phyloP scores from a whole-genome alignment of 1,284 basidiomycete genomes.

The Cryptococcus sp. region DNA sequence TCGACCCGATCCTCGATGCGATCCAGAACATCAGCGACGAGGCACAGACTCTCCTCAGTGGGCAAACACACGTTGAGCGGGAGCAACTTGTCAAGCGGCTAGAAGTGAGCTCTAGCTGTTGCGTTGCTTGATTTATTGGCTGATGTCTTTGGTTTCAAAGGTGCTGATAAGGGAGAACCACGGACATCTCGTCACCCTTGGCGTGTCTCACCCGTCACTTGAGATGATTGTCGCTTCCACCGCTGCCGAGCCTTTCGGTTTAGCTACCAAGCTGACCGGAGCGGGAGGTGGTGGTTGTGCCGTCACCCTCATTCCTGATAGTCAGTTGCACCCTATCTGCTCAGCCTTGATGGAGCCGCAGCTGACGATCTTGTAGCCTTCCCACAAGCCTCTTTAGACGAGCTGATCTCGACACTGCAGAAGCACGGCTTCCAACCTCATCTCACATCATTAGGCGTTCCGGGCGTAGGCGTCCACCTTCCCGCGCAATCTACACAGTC shows the following conservation, averaged over 20 bases:
- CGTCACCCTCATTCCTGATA: constrained; percentile 90
- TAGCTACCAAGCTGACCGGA: constrained; percentile 96
- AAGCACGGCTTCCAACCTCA: constrained; percentile 78
- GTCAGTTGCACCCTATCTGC: constrained; percentile 48
- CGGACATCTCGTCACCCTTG: constrained; percentile 76
- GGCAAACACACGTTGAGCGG: constrained; percentile 59
- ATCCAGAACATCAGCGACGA: constrained; percentile 83
- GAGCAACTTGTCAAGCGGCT: constrained; percentile 58
- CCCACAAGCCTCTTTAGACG: constrained; percentile 60
- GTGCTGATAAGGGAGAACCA: constrained; percentile 87
- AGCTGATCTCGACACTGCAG: constrained; percentile 64
- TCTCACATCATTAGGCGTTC: constrained; percentile 88
- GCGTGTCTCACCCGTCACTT: constrained; percentile 87
- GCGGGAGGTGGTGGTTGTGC: constrained; percentile 99
- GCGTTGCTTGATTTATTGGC: not conserved
- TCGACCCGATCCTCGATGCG: constrained; percentile 69
- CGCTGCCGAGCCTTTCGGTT: constrained; percentile 61
- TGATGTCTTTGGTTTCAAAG: constrained; percentile 49
- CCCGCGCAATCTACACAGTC: not conserved
- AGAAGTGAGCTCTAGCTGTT: constrained; percentile 28
- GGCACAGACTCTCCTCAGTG: constrained; percentile 70
- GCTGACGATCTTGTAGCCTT: constrained; percentile 59
- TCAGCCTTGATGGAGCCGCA: not conserved
- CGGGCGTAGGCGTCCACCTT: constrained; percentile 73
- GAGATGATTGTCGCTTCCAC: constrained; percentile 80